These are phyloP conservation scores for Rhizophora mangle DNA, from an alignment of 345 rosid species.

Conservation along the genomic window DNA sequence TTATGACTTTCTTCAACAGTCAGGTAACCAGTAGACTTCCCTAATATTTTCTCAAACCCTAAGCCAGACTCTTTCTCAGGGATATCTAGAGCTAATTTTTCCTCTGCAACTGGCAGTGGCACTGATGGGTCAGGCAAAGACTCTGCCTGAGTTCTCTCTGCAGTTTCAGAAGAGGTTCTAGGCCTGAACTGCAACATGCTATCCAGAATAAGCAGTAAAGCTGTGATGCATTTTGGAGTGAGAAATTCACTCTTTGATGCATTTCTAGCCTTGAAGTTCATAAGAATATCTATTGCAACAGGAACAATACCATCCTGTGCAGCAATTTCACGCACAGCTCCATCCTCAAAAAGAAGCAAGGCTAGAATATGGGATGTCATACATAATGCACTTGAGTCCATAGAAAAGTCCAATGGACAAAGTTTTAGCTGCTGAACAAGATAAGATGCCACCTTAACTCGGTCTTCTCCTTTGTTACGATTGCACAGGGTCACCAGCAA, in stretches of 20 bases:
- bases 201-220: conserved; percentile 78
- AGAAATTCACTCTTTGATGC: conserved; percentile 47
- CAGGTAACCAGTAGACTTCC: conserved; percentile 78
- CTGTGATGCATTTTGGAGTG: conserved; percentile 82
- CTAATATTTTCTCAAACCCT: conserved; percentile 59
- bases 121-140: conserved; percentile 45
- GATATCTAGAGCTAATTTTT: conserved; percentile 41
- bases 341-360: conserved; percentile 80
- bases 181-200: conserved; percentile 75
- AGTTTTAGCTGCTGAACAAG: conserved; percentile 88
- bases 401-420: conserved; percentile 60
- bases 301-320: conserved; percentile 67
- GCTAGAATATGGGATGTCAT: conserved; percentile 86
- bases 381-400: conserved; percentile 64
- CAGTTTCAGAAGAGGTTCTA: conserved; percentile 42
- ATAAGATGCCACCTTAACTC: conserved; percentile 62
- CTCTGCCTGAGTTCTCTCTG: conserved; percentile 48
- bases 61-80: conserved; percentile 42
- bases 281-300: conserved; percentile 60
- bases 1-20: conserved; percentile 69
- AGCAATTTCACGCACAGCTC: conserved; percentile 69
- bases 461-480: conserved; percentile 88
- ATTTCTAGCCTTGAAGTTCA: conserved; percentile 52
- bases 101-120: conserved; percentile 35
- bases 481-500: conserved; percentile 83